A percentile compares a stretch with the other conserved stretches of the same genome.
Conservation (phyloP, 202 grass and related monocot genomes). For the Panicum virgatum region DNA sequence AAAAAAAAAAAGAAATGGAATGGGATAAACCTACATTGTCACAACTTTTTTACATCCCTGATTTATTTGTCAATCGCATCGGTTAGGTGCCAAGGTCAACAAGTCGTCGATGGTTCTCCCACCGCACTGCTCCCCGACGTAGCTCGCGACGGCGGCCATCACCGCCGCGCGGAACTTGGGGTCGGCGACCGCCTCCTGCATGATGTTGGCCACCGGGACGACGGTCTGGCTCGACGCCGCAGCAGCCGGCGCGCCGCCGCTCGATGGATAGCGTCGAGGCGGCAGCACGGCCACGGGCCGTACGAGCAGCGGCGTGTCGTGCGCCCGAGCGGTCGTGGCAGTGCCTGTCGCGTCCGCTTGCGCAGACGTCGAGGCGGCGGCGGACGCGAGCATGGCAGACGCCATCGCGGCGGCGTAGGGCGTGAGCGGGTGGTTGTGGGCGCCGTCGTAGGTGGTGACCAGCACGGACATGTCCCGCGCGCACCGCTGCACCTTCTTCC, state of each 20-base stretch:
- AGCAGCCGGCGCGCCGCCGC: not conserved
- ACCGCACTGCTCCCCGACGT: slow-evolving; percentile 39
- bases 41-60: not conserved
- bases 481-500: slow-evolving; percentile 70
- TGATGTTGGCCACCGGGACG: slow-evolving; percentile 21
- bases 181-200: slow-evolving; percentile 50
- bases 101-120: slow-evolving; percentile 3
- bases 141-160: slow-evolving; percentile 52
- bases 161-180: slow-evolving; percentile 60
- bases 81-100: not conserved
- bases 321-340: not conserved
- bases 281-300: not conserved
- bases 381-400: slow-evolving; percentile 43
- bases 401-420: slow-evolving; percentile 53
- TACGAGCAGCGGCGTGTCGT: not conserved
- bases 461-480: slow-evolving; percentile 52
- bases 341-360: not conserved
- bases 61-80: no score
- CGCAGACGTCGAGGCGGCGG: not conserved
- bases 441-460: slow-evolving; percentile 68
- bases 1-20: no score
- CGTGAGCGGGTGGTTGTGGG: slow-evolving; percentile 66
- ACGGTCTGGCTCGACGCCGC: not conserved
- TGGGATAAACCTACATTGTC: not conserved
- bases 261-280: not conserved